Evolutionary conservation across 306 rosid species (phyloP), one percentile per base, ranked within the genome.

Genomic region (Rosa rugosa): DNA sequence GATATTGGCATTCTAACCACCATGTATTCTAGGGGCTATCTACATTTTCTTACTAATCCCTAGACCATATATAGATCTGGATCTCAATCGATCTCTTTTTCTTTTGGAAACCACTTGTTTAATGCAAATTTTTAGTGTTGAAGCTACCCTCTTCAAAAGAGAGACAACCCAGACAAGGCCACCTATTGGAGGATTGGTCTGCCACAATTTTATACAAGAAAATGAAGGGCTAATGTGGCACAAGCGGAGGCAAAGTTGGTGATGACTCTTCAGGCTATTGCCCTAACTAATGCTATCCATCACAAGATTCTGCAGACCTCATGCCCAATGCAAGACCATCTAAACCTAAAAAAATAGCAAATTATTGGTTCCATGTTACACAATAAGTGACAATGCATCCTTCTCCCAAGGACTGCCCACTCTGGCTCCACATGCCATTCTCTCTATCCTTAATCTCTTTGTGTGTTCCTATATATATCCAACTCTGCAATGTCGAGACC

Each of bases 401-500:
- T 11, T 68, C 44, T 50, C 83, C 50, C 27, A 72, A 59, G 87
- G 83, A 42, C 8, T 41, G 60, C 77, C 68, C 86, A 80, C 75
- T 66, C 79, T n/a, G 56, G 75, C 42, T 57, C 63, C 92, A 87
- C 90, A 84, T 86, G 91, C 78, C 73, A 44, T 60, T 59, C 47
- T 84, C 31, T 41, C 25, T 44, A 38, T 56, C 45, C 69, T 74
- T 72, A 18, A 5, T 77, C 71, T 78, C 46, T 77, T 3, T 44
- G 47, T 20, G 17, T 77, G 23, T 80, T 53, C 27, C 46, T 49
- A 57, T 72, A 73, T 77, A 77, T 83, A 85, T 36, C 49, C 51
- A 41, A 73, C 10, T 38, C 36, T 1, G 23, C 47, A 63, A 60
- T 88, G 20, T 4, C 69, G 53, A 77, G 73, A 67, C 45, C 41